phyloP scores from a whole-genome alignment of 768 basidiomycete species.

The Macrolepiota albuminosa region DNA sequence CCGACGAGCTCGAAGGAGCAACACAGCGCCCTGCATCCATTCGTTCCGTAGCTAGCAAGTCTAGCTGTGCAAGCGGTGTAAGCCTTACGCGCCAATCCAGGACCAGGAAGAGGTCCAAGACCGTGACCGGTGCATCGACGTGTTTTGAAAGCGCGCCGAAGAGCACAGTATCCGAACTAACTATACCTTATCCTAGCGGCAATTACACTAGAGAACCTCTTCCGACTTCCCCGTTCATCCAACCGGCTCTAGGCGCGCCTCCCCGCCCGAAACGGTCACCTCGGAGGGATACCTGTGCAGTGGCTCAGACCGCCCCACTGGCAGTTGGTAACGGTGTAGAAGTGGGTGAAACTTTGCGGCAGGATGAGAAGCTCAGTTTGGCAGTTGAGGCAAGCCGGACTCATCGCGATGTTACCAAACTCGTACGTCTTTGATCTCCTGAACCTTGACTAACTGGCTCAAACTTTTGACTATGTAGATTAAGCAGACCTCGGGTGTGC shows the following conservation, averaged over 20 bases:
- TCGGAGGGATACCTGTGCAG: constrained; percentile 12
- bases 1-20: constrained; percentile 12
- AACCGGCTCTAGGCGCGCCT: constrained; percentile 13
- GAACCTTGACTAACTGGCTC: constrained; percentile 1
- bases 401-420: constrained; percentile 22
- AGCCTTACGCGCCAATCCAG: constrained; percentile 52
- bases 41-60: constrained; percentile 45
- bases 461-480: constrained; percentile 11
- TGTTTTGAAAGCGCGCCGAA: constrained; percentile 20
- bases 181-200: constrained; percentile 24
- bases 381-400: constrained; percentile 5
- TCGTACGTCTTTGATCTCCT: constrained; percentile 27
- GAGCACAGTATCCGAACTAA: constrained; percentile 25
- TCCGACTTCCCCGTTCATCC: constrained; percentile 9
- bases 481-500: constrained; percentile 17
- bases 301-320: not conserved
- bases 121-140: constrained; percentile 32
- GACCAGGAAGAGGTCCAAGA: constrained; percentile 50
- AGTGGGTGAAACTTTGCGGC: not conserved
- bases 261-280: constrained; percentile 26
- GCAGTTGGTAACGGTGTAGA: not conserved
- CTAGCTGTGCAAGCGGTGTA: constrained; percentile 43
- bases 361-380: constrained; percentile 3
- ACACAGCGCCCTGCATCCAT: constrained; percentile 33
- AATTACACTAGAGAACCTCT: constrained; percentile 22